phyloP scores from a whole-genome alignment of 2,329 filamentous ascomycete genomes.

The Arachnomyces sp. region DNA sequence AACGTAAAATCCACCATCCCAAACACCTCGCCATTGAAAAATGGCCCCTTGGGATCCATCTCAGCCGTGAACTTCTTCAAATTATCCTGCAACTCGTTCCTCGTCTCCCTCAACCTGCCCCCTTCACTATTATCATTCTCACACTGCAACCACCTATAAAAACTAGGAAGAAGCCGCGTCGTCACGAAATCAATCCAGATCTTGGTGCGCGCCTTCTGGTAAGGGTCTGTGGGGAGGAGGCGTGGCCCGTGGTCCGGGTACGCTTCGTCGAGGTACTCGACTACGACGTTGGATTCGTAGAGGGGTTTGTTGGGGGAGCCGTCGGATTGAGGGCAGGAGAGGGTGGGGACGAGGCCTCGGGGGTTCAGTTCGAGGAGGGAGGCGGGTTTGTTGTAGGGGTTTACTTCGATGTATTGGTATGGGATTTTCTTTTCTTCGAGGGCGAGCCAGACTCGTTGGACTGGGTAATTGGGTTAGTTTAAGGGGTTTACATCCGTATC shows the following conservation, averaged over 20 bases:
- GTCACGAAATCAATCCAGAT: constrained; percentile 70
- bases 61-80: constrained; percentile 54
- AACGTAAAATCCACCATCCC: constrained; percentile 61
- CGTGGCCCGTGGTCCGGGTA: constrained; percentile 45
- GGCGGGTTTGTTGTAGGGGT: constrained; percentile 65
- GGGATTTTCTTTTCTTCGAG: constrained; percentile 64
- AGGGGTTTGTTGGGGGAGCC: constrained; percentile 45
- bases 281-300: constrained; percentile 64
- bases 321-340: constrained; percentile 31
- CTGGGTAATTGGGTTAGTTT: constrained; percentile 14
- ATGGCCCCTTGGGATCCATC: constrained; percentile 56
- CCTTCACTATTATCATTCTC: constrained; percentile 26
- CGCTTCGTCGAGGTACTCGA: constrained; percentile 68
- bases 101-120: constrained; percentile 41
- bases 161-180: constrained; percentile 58
- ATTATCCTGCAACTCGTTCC: constrained; percentile 49
- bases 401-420: constrained; percentile 70
- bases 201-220: constrained; percentile 55
- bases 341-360: constrained; percentile 64
- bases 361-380: constrained; percentile 65
- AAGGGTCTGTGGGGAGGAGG: constrained; percentile 54
- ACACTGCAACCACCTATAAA: constrained; percentile 53
- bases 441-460: constrained; percentile 65
- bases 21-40: constrained; percentile 57
- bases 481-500: too few relatives aligned